Evolutionary conservation across 441 rosid genomes (phyloP).

Genomic region (Erodium trifolium): DNA sequence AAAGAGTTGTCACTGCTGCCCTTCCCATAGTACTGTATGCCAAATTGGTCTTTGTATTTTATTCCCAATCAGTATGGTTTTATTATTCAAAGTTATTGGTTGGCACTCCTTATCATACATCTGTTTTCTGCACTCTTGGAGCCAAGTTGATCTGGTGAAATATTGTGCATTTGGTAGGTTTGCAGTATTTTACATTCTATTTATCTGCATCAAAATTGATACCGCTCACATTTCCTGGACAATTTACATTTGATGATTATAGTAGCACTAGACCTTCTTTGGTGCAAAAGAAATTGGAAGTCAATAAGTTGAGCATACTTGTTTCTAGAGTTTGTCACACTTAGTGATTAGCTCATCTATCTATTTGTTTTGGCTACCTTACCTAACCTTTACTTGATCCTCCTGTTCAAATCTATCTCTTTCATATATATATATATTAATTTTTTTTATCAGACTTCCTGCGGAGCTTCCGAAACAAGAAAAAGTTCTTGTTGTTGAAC

Average conservation of each 20-base stretch:
- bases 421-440: constrained; percentile 10
- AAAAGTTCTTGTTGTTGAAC: constrained; percentile 79
- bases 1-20: constrained; percentile 4
- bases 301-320: background rate
- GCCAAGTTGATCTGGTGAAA: constrained; percentile 3
- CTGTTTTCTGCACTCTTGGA: constrained; percentile 8
- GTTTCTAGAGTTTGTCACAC: constrained; percentile 7
- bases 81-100: background rate
- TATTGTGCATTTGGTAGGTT: background rate
- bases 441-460: constrained; percentile 42
- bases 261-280: background rate
- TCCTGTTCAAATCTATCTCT: constrained; percentile 3
- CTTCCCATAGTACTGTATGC: background rate
- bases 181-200: background rate
- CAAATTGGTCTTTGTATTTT: background rate
- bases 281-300: background rate
- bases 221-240: background rate
- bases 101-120: background rate
- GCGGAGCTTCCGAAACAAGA: constrained; percentile 71
- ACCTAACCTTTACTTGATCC: background rate
- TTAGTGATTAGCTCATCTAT: constrained; percentile 7
- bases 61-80: constrained; percentile 3
- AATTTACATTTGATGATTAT: too few relatives aligned
- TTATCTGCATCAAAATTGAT: constrained; percentile 1
- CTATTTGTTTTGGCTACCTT: background rate